Percentiles rank a stretch among this genome's conserved stretches.
These are phyloP conservation scores for Peziza echinospora DNA, from an alignment of 495 filamentous ascomycete genomes.

Conservation along the genomic window DNA sequence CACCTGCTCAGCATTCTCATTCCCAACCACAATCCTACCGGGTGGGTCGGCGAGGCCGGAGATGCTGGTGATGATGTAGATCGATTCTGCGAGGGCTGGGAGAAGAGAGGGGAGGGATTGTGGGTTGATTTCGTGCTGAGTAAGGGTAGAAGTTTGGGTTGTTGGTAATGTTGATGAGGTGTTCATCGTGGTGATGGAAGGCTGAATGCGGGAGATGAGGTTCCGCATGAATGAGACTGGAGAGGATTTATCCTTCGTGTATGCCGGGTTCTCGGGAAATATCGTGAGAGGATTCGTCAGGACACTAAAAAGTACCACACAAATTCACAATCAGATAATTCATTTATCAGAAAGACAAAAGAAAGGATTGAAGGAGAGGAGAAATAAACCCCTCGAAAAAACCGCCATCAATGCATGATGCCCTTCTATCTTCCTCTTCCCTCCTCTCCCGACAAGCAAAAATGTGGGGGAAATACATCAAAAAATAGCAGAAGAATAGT, in stretches of 20 bases:
- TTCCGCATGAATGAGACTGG: not conserved
- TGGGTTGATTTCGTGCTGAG: not conserved
- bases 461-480: not conserved
- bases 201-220: not conserved
- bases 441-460: too few relatives aligned
- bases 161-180: not conserved
- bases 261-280: not conserved
- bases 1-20: conserved; percentile 68
- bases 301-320: too few relatives aligned
- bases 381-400: too few relatives aligned
- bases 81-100: conserved; percentile 37
- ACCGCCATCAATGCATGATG: too few relatives aligned
- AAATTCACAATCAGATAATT: too few relatives aligned
- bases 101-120: not conserved
- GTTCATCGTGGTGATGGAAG: not conserved
- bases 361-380: too few relatives aligned
- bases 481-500: not conserved
- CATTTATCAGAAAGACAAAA: too few relatives aligned
- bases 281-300: not conserved
- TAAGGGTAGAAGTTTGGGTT: not conserved
- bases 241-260: not conserved
- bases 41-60: conserved; percentile 92
- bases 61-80: conserved; percentile 74
- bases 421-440: too few relatives aligned
- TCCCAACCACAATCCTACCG: conserved; percentile 79